Base-by-base conservation (phyloP, 805 yeast genomes). In the Spathaspora passalidarum region DNA sequence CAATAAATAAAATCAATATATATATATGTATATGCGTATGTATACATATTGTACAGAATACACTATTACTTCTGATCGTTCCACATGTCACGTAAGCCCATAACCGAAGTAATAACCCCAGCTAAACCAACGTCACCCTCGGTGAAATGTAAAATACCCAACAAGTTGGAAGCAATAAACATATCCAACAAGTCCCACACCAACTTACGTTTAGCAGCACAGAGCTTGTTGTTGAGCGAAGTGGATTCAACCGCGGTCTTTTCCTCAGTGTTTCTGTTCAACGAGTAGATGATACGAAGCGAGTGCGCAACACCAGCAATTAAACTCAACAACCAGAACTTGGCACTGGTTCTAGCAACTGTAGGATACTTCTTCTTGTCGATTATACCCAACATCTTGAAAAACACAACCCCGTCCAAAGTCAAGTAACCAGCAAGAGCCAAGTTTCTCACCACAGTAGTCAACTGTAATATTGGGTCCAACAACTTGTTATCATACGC, bases 51-150 rank as follows among this genome's bases (percentile, higher is more conserved):
- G 13, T 26, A n/a, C 32, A 26, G 13, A 26, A 26, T n/a, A 4
- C 6, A 11, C 17, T n/a, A 17, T 29, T 13, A 43, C 40, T 17
- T 42, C 19, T 37, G 38, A 29, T 16, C 39, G 7, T 62, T 68
- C 96, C 95, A 84, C 54, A 82, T 60, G 56, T 86, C 90, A 60
- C 77, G 79, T 44, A 89, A 71, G 38, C 96, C 96, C 65, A 89
- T 72, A 41, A 82, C 49, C 34, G 96, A 85, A 25, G 97, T 89
- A 48, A 87, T 68, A 20, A 86, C 76, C 61, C 98, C 98, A 32
- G 94, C 89, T 47, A 83, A 68, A 32, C 96, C 97, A 42, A 89
- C 79, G 36, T 82, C 75, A 42, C 95, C 94, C 56, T 91, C 97
- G 61, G 82, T 80, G 56, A 81, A 70, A 54, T 73, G 73, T 55